phyloP scores from a whole-genome alignment of 108 stramenopile genomes.

The Nannochloropsis oceanica region DNA sequence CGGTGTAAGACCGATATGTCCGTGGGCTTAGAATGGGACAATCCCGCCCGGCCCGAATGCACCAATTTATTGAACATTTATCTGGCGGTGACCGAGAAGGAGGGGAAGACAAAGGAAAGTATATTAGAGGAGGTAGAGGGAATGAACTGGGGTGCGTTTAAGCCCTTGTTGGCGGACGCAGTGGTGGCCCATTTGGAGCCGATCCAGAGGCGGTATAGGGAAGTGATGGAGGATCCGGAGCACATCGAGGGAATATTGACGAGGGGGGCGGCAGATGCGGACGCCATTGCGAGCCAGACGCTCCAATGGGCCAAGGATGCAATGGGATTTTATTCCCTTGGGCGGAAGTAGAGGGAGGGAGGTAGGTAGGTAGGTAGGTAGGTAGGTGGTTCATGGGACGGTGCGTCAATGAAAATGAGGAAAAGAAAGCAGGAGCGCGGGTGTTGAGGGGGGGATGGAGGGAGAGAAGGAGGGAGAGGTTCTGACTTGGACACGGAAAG shows the following conservation, averaged over 20 bases:
- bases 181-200: slow-evolving; percentile 78
- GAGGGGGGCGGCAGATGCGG: slow-evolving; percentile 84
- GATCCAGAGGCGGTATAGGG: slow-evolving; percentile 69
- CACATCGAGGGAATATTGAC: slow-evolving; percentile 58
- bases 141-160: slow-evolving; percentile 88
- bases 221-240: slow-evolving; percentile 65
- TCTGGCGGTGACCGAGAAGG: slow-evolving; percentile 45
- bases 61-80: slow-evolving; percentile 93
- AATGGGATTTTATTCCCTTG: slow-evolving; percentile 63
- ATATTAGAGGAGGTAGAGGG: slow-evolving; percentile 61
- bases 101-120: slow-evolving; percentile 44
- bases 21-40: slow-evolving; percentile 68
- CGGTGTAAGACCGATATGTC: slow-evolving; percentile 84
- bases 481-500: background rate
- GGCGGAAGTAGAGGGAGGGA: background rate
- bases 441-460: background rate
- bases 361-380: background rate
- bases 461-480: background rate
- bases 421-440: background rate
- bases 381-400: too few species aligned
- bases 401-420: background rate
- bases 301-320: slow-evolving; percentile 67
- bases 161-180: slow-evolving; percentile 82
- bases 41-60: slow-evolving; percentile 88
- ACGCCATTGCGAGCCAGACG: slow-evolving; percentile 64